Evolutionary conservation across 2,329 filamentous ascomycete genomes (phyloP), one percentile per base, ranked within the genome.

Genomic region (Fusarium sp.): DNA sequence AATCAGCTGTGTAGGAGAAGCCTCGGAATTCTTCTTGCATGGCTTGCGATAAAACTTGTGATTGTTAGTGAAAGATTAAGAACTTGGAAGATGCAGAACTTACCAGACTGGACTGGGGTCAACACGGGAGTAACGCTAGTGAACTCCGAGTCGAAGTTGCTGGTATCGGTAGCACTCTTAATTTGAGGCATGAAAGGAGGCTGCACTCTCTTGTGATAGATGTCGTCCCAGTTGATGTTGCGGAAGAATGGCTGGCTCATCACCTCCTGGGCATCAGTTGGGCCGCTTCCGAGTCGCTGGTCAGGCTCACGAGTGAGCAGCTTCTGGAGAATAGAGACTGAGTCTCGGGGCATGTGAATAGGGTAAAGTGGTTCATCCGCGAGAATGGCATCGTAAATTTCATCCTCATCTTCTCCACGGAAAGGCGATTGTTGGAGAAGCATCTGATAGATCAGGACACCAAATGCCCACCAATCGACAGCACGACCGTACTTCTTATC

Each of bases 21-120:
- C 96, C 96, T 67, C 96, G 91, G 92, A 99, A 99, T 82, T 99
- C 95, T 86, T 99, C 96, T 85, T 99, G 96, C 95, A 98, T 98
- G 47, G 95, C 94, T 86, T 98, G 96, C 33, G 95, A 97, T 72
- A 99, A 89, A 48, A 99, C 96, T 97, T 22, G 75, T 2, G 7
- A 9, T 20, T 13, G 64, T 81, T 73, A 84, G 79, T 53, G 14
- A 65, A 26, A 65, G 66, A n/a, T 11, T 12, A 24, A 22, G 4
- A 33, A 71, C 50, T 12, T 42, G 30, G 20, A 30, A n/a, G 30
- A 9, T 18, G 35, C 24, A 28, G 30, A 20, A 87, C 93, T 86
- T 92, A 97, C 95, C 95, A 83, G 94, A 97, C 84, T 98, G 95
- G 61, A 99, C 96, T 57, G 96, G 96, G 35, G 96, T 99, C 75